A percentile compares a stretch with the other conserved stretches of the same genome.
phyloP scores from a whole-genome alignment of 148 eudicot species.

The Vaccinium darrowii region DNA sequence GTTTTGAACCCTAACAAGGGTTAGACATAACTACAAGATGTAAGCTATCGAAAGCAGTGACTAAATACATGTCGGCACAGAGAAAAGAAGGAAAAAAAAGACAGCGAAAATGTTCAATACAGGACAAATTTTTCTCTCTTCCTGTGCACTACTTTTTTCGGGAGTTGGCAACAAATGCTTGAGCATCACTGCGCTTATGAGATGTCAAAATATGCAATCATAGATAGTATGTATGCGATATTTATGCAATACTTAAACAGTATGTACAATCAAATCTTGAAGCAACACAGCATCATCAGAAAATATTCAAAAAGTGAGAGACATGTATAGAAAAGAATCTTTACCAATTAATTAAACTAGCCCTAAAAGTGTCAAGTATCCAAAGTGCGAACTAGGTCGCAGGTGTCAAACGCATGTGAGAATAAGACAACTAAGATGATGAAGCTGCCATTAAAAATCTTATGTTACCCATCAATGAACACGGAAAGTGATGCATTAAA shows the following conservation, averaged over 20 bases:
- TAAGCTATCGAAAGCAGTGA: not conserved
- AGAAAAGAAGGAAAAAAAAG: not conserved
- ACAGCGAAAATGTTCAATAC: not conserved
- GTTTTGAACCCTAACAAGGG: slow-evolving; percentile 8
- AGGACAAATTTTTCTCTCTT: not conserved
- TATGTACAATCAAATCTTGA: not conserved
- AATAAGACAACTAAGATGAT: not conserved
- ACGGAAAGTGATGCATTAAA: not conserved
- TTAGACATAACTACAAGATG: not conserved
- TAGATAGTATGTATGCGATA: not conserved
- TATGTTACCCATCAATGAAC: not conserved
- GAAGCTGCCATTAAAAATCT: not conserved
- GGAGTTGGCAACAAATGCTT: not conserved
- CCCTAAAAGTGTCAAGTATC: slow-evolving; percentile 3
- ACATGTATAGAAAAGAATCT: not conserved
- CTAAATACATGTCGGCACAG: not conserved
- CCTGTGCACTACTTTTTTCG: not conserved
- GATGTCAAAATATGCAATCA: not conserved
- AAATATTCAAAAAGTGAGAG: not conserved
- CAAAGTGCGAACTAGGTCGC: not conserved
- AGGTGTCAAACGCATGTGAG: not conserved
- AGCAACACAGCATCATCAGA: not conserved
- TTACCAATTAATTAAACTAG: not conserved
- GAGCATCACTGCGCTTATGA: not conserved
- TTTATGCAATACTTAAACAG: not conserved